Percentiles rank a stretch among this genome's conserved stretches.
Evolutionary conservation across 495 filamentous ascomycete genomes (phyloP).

Genomic region (Lasiosphaeris hirsuta): DNA sequence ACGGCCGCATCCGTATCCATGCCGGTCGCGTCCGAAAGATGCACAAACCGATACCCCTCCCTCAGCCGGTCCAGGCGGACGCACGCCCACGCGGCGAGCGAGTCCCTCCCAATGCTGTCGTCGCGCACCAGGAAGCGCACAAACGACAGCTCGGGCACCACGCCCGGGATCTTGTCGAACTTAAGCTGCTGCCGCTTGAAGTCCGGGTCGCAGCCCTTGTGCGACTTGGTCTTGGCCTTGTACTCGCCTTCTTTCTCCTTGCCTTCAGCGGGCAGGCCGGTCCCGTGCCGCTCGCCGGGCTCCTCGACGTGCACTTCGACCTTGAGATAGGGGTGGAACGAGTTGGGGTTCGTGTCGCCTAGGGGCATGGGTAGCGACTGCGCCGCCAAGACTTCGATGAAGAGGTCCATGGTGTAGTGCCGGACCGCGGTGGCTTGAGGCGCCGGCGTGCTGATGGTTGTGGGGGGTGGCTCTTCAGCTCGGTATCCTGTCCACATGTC

Average conservation of each 20-base stretch:
- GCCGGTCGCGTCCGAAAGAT: constrained; percentile 64
- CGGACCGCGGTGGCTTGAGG: constrained; percentile 29
- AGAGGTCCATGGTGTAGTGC: constrained; percentile 51
- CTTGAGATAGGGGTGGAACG: constrained; percentile 77
- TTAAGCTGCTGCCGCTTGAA: constrained; percentile 61
- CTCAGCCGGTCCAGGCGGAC: constrained; percentile 76
- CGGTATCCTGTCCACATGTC: constrained; percentile 29
- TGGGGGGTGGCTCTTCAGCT: constrained; percentile 15
- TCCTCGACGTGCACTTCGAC: constrained; percentile 78
- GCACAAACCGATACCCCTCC: constrained; percentile 72
- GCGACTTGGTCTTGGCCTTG: constrained; percentile 64
- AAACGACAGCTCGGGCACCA: constrained; percentile 78
- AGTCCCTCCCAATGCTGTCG: constrained; percentile 70
- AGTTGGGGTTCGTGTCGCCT: constrained; percentile 50
- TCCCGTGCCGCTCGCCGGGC: constrained; percentile 44
- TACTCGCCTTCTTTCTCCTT: constrained; percentile 56
- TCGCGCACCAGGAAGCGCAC: constrained; percentile 84
- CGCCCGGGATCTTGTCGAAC: constrained; percentile 58
- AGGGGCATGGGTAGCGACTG: constrained; percentile 55
- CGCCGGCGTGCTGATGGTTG: not conserved
- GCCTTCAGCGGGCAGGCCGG: constrained; percentile 26
- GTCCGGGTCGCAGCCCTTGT: constrained; percentile 63
- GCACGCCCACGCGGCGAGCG: constrained; percentile 82
- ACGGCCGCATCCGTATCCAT: constrained; percentile 58
- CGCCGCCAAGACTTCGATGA: constrained; percentile 52